Evolutionary conservation across 441 rosid genomes (phyloP), one percentile per base, ranked within the genome.

Genomic region (Lepidium campestre): DNA sequence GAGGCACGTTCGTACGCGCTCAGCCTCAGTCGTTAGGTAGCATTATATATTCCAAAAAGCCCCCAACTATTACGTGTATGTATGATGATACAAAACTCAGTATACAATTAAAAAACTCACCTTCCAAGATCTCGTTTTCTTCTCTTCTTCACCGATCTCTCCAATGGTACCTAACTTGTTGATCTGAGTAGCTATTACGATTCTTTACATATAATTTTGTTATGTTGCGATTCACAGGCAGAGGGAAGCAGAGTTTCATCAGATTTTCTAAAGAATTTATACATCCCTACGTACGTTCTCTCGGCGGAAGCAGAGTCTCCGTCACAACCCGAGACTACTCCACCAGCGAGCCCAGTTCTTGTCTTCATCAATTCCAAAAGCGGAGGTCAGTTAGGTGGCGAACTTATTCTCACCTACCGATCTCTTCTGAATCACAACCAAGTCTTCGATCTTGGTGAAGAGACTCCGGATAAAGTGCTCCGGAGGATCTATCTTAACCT

Each of bases 311-410:
- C 56, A 1, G 70, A 68, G 23, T 32, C 19, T n/a, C 42, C 3
- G 0, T 7, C 34, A 10, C 68, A 1, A 54, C 47, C 59, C 7
- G 8, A 29, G 32, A 3, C 29, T 65, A 58, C 20, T 19, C 42
- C 48, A n/a, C 93, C 98, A 2, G 19, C 23, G 41, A 83, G 79
- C 48, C 98, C 98, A 2, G 89, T 87, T 41, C 63, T 92, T 12
- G 95, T 89, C 57, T 92, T 88, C 71, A 75, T 92, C 78, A 92
- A 92, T 77, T 83, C 96, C 67, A 92, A 76, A 74, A 92, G 95
- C 46, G 98, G 96, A 2, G 98, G 98, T n/a, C 96, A 89, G 75
- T 85, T 92, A 49, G 96, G 96, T 40, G 93, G 90, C 1, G 79
- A 85, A 61, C 98, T 92, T 55, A 85, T 90, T 17, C 55, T 63